Percentiles rank a stretch among this genome's conserved stretches.
phyloP scores from a whole-genome alignment of 2,329 filamentous ascomycete genomes.

The Aspergillus vadensis region DNA sequence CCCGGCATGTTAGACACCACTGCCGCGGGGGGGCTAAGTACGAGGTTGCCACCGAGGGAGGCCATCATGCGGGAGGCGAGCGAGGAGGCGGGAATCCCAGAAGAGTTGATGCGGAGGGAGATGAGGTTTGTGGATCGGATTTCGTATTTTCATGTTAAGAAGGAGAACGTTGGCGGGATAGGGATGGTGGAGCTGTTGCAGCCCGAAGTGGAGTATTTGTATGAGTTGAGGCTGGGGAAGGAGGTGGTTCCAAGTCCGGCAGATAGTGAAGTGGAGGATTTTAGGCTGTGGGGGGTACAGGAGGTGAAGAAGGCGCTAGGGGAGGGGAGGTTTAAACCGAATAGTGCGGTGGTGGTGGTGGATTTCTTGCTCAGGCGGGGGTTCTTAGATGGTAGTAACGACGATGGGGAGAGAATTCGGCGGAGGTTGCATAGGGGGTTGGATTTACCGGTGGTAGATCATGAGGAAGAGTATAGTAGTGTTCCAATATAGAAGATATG shows the following conservation, averaged over 20 bases:
- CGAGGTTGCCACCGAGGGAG: conserved; percentile 25
- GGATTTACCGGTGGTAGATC: not conserved
- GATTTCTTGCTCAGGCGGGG: conserved; percentile 28
- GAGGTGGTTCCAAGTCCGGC: conserved; percentile 26
- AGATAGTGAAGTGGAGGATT: conserved; percentile 35
- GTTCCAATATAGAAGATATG: not conserved
- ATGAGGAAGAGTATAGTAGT: not conserved
- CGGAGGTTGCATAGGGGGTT: not conserved
- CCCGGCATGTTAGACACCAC: conserved; percentile 34
- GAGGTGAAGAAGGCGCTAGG: conserved; percentile 30
- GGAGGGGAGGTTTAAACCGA: conserved; percentile 32
- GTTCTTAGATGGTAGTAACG: not conserved
- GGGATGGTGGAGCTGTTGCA: conserved; percentile 19
- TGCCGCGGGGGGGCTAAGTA: conserved; percentile 24
- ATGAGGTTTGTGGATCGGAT: not conserved
- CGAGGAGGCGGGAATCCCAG: conserved; percentile 22
- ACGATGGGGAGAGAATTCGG: not conserved
- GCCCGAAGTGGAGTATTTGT: conserved; percentile 38
- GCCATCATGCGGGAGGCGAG: conserved; percentile 29
- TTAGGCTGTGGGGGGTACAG: conserved; percentile 29
- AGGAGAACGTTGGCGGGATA: conserved; percentile 14
- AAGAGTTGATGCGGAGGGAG: not conserved
- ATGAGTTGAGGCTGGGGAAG: conserved; percentile 33
- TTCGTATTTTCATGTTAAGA: conserved; percentile 15
- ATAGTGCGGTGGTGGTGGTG: conserved; percentile 35